Evolutionary conservation across 2,329 filamentous ascomycete species (phyloP), one percentile per base, ranked within the genome.

Genomic region (Thelonectria blattea): DNA sequence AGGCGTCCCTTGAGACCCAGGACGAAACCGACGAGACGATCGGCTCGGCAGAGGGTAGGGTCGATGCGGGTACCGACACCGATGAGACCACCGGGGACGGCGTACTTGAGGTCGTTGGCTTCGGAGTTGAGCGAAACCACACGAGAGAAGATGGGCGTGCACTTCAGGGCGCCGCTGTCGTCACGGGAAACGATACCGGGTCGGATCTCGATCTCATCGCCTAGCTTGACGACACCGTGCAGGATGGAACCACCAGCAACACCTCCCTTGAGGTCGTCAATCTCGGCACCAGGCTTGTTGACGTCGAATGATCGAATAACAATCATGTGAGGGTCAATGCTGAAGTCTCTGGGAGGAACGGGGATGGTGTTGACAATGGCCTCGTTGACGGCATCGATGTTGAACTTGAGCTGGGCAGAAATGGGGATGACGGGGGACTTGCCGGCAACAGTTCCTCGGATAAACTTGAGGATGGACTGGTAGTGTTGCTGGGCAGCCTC

Each of bases 241-340:
- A 99, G 82, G 75, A 99, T 98, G 79, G 88, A 93, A 68, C 95
- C 95, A 88, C 95, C 95, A 70, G 95, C 95, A 76, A 99, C 95
- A 87, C 95, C 95, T 75, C 95, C 95, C 86, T 98, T 97, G 65
- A 99, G 85, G 71, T 99, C 95, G 62, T 98, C 94, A 67, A 99
- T 98, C 80, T 97, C 95, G 43, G 95, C 93, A 86, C 95, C 95
- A 43, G 95, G 95, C 86, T 99, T 99, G 88, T 99, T 99, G 74
- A 99, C 96, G 75, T 99, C 95, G 78, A 99, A 99, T 2, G 94
- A 98, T 78, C 95, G 92, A 78, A 99, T 99, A 75, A 99, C 90
- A 73, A 99, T 99, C 92, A 99, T 97, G 81, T 97, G 93, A 45
- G 95, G 95, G 68, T 94, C 91, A 71, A 91, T 87, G 69, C 88